A percentile compares a stretch with the other conserved stretches of the same genome.
Conservation (phyloP, 2,329 filamentous ascomycete species). For the Hysterium pulicare region DNA sequence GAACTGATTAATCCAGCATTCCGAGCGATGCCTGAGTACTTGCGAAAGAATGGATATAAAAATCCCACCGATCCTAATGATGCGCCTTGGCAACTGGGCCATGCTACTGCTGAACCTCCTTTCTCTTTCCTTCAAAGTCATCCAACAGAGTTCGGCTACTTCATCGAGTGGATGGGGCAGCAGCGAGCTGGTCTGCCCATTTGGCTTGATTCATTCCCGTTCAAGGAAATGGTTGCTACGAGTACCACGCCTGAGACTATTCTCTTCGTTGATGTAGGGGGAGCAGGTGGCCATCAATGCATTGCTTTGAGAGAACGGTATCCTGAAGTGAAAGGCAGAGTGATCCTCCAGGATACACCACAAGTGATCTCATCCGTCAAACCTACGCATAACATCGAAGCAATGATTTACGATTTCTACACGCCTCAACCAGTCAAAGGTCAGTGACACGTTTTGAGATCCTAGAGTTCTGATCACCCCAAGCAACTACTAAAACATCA, state of each 20-base stretch:
- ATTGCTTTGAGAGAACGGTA: background rate
- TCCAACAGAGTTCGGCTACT: background rate
- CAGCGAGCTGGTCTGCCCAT: background rate
- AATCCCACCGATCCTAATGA: slow-evolving; percentile 2
- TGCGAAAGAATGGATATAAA: slow-evolving; percentile 12
- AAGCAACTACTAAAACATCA: background rate
- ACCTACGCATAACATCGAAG: background rate
- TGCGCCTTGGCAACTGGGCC: slow-evolving; percentile 2
- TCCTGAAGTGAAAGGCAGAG: background rate
- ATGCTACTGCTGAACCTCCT: background rate
- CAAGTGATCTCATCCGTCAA: background rate
- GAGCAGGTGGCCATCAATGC: slow-evolving; percentile 5
- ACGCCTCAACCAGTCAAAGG: slow-evolving; percentile 15
- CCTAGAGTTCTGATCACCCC: too few species aligned
- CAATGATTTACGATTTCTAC: slow-evolving; percentile 2
- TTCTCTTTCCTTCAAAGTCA: slow-evolving; percentile 2
- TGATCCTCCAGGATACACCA: slow-evolving; percentile 4
- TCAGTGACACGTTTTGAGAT: too few species aligned
- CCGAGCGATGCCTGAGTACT: slow-evolving; percentile 18
- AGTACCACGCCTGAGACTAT: background rate
- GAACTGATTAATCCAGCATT: slow-evolving; percentile 11
- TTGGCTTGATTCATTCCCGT: slow-evolving; percentile 3
- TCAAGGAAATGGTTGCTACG: background rate
- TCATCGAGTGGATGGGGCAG: slow-evolving; percentile 1
- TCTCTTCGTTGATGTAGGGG: slow-evolving; percentile 9